These are phyloP conservation scores for Sarcodon sp. DNA, from an alignment of 768 basidiomycete genomes.

Conservation along the genomic window DNA sequence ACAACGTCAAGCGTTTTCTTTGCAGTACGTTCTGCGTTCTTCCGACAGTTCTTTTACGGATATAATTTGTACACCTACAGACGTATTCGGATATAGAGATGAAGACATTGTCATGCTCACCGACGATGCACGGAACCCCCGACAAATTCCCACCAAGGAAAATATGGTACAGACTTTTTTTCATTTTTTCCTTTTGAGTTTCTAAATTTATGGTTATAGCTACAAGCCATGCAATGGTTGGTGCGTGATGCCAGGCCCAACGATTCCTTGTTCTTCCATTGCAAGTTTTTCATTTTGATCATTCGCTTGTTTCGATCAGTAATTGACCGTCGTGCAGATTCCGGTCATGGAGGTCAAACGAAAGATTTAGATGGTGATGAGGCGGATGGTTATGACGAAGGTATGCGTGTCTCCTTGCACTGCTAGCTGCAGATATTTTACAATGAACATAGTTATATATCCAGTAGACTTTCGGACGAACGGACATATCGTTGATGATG, in stretches of 20 bases:
- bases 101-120: slow-evolving; percentile 49
- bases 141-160: slow-evolving; percentile 33
- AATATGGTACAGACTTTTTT: slow-evolving; percentile 28
- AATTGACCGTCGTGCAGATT: slow-evolving; percentile 32
- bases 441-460: slow-evolving; percentile 54
- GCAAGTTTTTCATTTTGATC: slow-evolving; percentile 11
- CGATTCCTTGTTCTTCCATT: slow-evolving; percentile 43
- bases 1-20: slow-evolving; percentile 37
- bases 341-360: slow-evolving; percentile 93
- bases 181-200: neutral
- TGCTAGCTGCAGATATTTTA: neutral
- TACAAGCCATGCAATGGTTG: slow-evolving; percentile 47
- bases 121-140: slow-evolving; percentile 31
- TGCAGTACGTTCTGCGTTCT: slow-evolving; percentile 14
- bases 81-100: slow-evolving; percentile 30
- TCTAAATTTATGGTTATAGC: slow-evolving; percentile 9
- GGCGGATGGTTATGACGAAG: slow-evolving; percentile 70
- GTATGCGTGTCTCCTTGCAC: slow-evolving; percentile 15
- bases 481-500: slow-evolving; percentile 75
- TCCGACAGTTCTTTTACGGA: neutral
- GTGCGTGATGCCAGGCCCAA: slow-evolving; percentile 38
- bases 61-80: slow-evolving; percentile 9
- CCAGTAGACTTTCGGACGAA: slow-evolving; percentile 73
- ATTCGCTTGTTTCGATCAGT: neutral
- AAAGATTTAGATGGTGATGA: slow-evolving; percentile 70